A percentile compares a stretch with the other conserved stretches of the same genome.
phyloP scores from a whole-genome alignment of 768 basidiomycete species.

The Phaffia australis region DNA sequence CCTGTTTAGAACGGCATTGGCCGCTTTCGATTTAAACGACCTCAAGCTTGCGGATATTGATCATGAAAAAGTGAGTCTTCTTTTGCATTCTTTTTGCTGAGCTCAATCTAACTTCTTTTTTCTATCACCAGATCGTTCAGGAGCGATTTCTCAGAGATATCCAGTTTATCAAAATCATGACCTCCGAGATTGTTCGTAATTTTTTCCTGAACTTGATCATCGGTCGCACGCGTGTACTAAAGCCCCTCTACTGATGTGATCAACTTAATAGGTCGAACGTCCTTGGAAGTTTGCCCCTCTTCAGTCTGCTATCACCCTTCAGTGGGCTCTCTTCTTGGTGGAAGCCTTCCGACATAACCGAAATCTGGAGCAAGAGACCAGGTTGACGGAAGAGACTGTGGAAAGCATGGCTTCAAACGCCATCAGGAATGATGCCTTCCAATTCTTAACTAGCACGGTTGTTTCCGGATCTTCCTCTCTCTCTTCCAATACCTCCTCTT shows the following conservation, averaged over 20 bases:
- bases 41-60: constrained; percentile 14
- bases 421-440: constrained; percentile 70
- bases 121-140: constrained; percentile 11
- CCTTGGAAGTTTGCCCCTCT: constrained; percentile 60
- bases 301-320: constrained; percentile 62
- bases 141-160: constrained; percentile 24
- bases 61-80: constrained; percentile 10
- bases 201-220: constrained; percentile 38
- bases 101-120: background rate
- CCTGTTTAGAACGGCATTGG: constrained; percentile 27
- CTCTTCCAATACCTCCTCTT: background rate
- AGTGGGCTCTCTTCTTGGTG: constrained; percentile 78
- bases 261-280: constrained; percentile 14
- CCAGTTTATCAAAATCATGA: constrained; percentile 26
- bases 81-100: background rate
- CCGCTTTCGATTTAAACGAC: constrained; percentile 23
- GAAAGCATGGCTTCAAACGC: constrained; percentile 73
- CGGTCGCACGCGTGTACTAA: constrained; percentile 36
- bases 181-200: constrained; percentile 20
- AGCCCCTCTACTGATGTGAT: constrained; percentile 27
- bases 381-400: constrained; percentile 56
- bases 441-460: constrained; percentile 55
- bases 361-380: constrained; percentile 54
- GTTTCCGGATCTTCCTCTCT: constrained; percentile 34
- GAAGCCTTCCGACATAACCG: constrained; percentile 60